Evolutionary conservation across 116 monocot genomes (phyloP).

Genomic region (Zostera marina): DNA sequence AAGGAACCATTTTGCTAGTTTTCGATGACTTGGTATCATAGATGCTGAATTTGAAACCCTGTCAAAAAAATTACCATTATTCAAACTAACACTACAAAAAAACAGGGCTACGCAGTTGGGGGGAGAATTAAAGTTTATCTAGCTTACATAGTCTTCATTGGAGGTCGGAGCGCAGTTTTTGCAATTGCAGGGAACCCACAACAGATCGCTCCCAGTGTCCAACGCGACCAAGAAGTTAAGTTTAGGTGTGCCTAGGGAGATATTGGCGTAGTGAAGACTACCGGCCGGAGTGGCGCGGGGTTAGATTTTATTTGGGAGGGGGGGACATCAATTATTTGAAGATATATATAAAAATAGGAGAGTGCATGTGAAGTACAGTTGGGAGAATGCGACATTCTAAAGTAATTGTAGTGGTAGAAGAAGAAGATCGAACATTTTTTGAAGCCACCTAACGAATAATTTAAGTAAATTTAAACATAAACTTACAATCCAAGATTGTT

Average conservation of each 20-base stretch:
- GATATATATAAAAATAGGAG: too few relatives aligned
- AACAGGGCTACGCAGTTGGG: background rate
- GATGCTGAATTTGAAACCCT: background rate
- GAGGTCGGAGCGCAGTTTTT: slow-evolving; percentile 32
- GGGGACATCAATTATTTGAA: too few relatives aligned
- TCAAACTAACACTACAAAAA: too few relatives aligned
- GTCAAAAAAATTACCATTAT: too few relatives aligned
- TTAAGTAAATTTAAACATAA: background rate
- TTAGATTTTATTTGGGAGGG: too few relatives aligned
- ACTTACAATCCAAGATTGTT: slow-evolving; percentile 64
- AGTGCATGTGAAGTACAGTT: too few relatives aligned
- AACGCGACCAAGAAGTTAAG: slow-evolving; percentile 63
- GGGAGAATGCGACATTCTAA: too few relatives aligned
- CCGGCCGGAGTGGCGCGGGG: too few relatives aligned
- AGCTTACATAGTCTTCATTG: background rate
- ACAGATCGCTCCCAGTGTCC: slow-evolving; percentile 83
- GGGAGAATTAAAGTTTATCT: background rate
- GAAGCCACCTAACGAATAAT: too few relatives aligned
- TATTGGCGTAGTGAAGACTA: slow-evolving; percentile 67
- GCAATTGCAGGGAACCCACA: slow-evolving; percentile 85
- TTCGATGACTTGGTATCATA: slow-evolving; percentile 6
- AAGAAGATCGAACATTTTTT: too few relatives aligned
- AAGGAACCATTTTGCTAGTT: slow-evolving; percentile 9
- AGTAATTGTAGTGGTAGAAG: too few relatives aligned
- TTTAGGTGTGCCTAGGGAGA: slow-evolving; percentile 58